Percentiles rank a stretch among this genome's conserved stretches.
Conservation (phyloP, 2,329 filamentous ascomycete genomes). For the Sclerotinia sclerotiorum region DNA sequence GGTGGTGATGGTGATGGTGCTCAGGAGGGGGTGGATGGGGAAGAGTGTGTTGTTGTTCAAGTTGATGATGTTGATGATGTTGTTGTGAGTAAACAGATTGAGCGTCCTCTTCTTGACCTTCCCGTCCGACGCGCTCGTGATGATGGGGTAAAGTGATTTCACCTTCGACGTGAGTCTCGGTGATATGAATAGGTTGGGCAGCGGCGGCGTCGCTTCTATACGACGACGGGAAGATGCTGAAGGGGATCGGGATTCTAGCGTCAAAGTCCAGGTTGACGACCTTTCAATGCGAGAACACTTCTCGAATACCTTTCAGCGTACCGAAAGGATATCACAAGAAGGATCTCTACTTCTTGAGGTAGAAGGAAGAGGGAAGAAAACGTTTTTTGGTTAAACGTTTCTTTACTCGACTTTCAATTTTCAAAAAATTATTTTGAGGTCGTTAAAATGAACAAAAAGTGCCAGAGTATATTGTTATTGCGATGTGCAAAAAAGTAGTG, state of each 20-base stretch:
- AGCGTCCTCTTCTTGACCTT: conserved; percentile 77
- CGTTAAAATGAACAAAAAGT: neutral
- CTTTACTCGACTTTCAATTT: conserved; percentile 26
- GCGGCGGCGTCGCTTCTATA: conserved; percentile 74
- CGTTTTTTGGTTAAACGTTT: conserved; percentile 28
- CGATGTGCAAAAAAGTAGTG: neutral
- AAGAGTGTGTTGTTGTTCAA: neutral
- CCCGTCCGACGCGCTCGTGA: conserved; percentile 88
- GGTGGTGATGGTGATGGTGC: too few relatives aligned
- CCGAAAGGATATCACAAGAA: conserved; percentile 70
- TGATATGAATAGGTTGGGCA: conserved; percentile 49
- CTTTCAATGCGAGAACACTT: conserved; percentile 66
- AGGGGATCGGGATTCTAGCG: conserved; percentile 97
- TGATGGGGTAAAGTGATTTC: conserved; percentile 69
- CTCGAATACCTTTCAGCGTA: conserved; percentile 64
- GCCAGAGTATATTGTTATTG: neutral
- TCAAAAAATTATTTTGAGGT: conserved; percentile 4
- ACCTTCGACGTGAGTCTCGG: conserved; percentile 80
- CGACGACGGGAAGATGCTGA: conserved; percentile 99
- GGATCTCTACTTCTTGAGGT: conserved; percentile 63
- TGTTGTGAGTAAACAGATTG: conserved; percentile 56
- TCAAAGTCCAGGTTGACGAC: conserved; percentile 99
- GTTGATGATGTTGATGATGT: neutral
- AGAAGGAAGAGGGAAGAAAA: conserved; percentile 46
- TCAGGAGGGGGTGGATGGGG: conserved; percentile 8